phyloP scores from a whole-genome alignment of 2,329 filamentous ascomycete species.

The Madurella mycetomatis region DNA sequence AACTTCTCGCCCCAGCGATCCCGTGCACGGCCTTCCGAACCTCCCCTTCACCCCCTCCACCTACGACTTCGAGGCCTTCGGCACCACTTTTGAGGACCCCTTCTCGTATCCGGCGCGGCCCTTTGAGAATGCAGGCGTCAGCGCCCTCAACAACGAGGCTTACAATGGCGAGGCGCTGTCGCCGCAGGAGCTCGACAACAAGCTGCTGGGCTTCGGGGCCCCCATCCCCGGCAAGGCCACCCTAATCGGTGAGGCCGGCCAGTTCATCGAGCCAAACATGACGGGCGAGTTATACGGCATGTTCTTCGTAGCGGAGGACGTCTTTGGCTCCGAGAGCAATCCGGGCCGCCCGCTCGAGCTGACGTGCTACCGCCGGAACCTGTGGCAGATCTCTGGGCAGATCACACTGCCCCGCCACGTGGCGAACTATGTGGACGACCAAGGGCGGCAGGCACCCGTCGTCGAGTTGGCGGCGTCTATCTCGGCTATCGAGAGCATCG shows the following conservation, averaged over 20 bases:
- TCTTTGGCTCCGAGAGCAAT: constrained; percentile 58
- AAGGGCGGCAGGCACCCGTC: constrained; percentile 72
- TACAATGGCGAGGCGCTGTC: constrained; percentile 41
- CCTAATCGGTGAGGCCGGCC: constrained; percentile 61
- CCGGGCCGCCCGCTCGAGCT: constrained; percentile 66
- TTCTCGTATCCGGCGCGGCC: constrained; percentile 54
- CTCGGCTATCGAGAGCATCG: constrained; percentile 84
- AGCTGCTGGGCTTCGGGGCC: constrained; percentile 70
- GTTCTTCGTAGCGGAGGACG: constrained; percentile 83
- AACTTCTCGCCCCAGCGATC: constrained; percentile 31
- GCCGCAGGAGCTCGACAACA: constrained; percentile 58
- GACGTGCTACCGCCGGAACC: constrained; percentile 90
- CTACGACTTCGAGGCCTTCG: constrained; percentile 58
- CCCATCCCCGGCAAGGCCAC: constrained; percentile 53
- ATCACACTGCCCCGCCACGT: constrained; percentile 72
- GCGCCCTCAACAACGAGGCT: constrained; percentile 17
- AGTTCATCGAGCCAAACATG: constrained; percentile 61
- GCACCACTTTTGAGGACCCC: constrained; percentile 61
- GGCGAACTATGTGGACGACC: constrained; percentile 65
- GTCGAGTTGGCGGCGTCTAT: constrained; percentile 77
- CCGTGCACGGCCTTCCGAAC: constrained; percentile 40
- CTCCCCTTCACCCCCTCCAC: constrained; percentile 51
- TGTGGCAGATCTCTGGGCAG: constrained; percentile 91
- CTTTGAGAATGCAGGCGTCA: constrained; percentile 36
- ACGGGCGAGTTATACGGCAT: constrained; percentile 77